Conservation (phyloP, 2,329 filamentous ascomycete genomes). For the Xylariales sp. region DNA sequence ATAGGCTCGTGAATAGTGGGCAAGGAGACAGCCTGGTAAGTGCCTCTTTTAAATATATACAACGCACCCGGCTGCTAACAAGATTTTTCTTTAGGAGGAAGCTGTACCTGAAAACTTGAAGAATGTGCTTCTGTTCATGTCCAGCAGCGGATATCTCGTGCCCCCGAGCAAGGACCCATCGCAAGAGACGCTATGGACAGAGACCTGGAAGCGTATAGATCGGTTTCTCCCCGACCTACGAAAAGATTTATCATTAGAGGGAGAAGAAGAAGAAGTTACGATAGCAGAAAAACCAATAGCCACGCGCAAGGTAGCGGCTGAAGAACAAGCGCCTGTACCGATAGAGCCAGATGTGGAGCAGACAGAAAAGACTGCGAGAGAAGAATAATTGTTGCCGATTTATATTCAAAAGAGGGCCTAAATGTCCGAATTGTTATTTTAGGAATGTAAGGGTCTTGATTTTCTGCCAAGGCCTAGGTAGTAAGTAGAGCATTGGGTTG, state of each 20-base stretch:
- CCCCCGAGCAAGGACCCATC: conserved; percentile 70
- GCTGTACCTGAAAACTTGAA: conserved; percentile 95
- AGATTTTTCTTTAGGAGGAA: conserved; percentile 73
- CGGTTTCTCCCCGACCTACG: conserved; percentile 72
- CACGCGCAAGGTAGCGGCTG: conserved; percentile 13
- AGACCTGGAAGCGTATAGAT: conserved; percentile 74
- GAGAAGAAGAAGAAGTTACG: conserved; percentile 43
- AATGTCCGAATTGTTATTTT: conserved; percentile 10
- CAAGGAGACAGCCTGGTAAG: conserved; percentile 88
- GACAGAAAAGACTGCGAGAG: conserved; percentile 17
- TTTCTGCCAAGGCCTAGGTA: background rate
- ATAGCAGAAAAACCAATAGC: conserved; percentile 17
- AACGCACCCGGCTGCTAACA: conserved; percentile 25
- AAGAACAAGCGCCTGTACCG: conserved; percentile 15
- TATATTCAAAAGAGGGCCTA: background rate
- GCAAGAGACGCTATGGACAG: conserved; percentile 68
- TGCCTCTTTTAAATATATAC: conserved; percentile 39
- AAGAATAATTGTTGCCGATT: conserved; percentile 18
- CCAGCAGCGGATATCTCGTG: conserved; percentile 85
- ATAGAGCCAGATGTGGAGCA: conserved; percentile 12
- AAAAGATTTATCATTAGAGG: conserved; percentile 67
- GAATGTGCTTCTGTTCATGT: conserved; percentile 96
- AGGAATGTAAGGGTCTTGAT: conserved; percentile 2
- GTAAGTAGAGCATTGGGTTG: conserved; percentile 31
- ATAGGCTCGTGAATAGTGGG: conserved; percentile 94